Percentiles rank a stretch among this genome's conserved stretches.
Evolutionary conservation across 257 asterid genomes (phyloP).

Genomic region (Thymus mandschuricus): DNA sequence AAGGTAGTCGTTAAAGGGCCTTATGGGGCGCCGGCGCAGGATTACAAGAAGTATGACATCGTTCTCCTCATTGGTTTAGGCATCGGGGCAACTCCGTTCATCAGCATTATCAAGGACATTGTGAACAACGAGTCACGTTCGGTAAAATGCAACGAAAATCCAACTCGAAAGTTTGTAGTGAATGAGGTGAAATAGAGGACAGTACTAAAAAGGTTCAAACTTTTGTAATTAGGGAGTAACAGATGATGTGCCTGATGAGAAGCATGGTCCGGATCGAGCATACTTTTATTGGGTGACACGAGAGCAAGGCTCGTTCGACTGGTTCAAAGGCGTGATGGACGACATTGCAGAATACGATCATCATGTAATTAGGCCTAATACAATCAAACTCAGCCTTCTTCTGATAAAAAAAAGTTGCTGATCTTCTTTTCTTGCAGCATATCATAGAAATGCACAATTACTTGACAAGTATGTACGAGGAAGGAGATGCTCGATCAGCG

Average conservation of each 20-base stretch:
- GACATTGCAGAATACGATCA: constrained; percentile 85
- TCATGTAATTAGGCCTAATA: constrained; percentile 47
- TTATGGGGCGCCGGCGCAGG: constrained; percentile 93
- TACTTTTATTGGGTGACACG: constrained; percentile 94
- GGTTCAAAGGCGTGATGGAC: constrained; percentile 98
- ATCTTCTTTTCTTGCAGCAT: constrained; percentile 46
- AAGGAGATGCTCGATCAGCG: constrained; percentile 97
- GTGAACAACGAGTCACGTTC: constrained; percentile 49
- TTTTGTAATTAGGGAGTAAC: constrained; percentile 33
- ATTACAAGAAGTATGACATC: constrained; percentile 78
- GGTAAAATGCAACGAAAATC: constrained; percentile 42
- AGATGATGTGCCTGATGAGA: constrained; percentile 28
- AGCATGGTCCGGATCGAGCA: constrained; percentile 66
- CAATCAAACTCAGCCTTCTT: neutral
- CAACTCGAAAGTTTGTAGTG: neutral
- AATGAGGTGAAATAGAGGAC: neutral
- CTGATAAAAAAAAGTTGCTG: neutral
- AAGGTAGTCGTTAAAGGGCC: constrained; percentile 77
- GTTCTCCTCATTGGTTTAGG: constrained; percentile 88
- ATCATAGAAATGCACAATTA: constrained; percentile 91
- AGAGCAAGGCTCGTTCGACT: constrained; percentile 94
- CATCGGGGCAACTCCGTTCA: constrained; percentile 93
- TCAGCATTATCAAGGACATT: constrained; percentile 83
- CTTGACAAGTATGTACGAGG: constrained; percentile 87
- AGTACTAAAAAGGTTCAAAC: neutral